Evolutionary conservation across 352 stramenopile species (phyloP).

Genomic region (Pythium insidiosum): DNA sequence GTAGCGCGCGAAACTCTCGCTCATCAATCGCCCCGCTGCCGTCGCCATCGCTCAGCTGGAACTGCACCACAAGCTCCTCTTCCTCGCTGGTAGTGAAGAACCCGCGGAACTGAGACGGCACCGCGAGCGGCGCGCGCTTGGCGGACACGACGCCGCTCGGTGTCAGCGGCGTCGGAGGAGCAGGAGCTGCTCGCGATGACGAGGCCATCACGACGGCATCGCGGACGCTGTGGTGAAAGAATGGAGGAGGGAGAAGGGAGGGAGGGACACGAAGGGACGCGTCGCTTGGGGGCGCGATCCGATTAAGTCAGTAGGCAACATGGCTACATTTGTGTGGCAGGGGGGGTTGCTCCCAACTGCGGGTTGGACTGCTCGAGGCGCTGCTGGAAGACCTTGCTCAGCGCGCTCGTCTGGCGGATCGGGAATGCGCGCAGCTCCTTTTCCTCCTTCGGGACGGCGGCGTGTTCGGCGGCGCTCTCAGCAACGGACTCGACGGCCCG

Average conservation of each 20-base stretch:
- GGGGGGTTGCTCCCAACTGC: too few species aligned
- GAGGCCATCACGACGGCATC: neutral
- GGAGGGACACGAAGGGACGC: neutral
- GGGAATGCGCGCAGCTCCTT: too few species aligned
- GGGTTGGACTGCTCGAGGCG: too few species aligned
- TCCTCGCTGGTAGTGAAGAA: conserved; percentile 37
- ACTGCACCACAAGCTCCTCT: conserved; percentile 57
- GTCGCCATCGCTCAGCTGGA: conserved; percentile 45
- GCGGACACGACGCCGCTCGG: conserved; percentile 20
- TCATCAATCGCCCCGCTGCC: conserved; percentile 55
- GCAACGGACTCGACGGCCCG: too few species aligned
- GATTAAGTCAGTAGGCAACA: neutral
- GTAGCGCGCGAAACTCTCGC: conserved; percentile 47
- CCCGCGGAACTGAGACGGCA: conserved; percentile 27
- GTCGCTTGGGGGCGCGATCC: neutral
- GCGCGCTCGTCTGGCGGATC: too few species aligned
- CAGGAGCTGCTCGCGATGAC: neutral
- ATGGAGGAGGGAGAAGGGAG: neutral
- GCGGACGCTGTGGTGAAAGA: neutral
- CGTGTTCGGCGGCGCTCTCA: too few species aligned
- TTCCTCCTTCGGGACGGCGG: too few species aligned
- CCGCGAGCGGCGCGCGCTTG: conserved; percentile 13
- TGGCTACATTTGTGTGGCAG: too few species aligned
- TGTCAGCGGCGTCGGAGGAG: neutral
- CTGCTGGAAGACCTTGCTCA: too few species aligned